phyloP scores from a whole-genome alignment of 352 stramenopile species.

The Pythium apleroticum region DNA sequence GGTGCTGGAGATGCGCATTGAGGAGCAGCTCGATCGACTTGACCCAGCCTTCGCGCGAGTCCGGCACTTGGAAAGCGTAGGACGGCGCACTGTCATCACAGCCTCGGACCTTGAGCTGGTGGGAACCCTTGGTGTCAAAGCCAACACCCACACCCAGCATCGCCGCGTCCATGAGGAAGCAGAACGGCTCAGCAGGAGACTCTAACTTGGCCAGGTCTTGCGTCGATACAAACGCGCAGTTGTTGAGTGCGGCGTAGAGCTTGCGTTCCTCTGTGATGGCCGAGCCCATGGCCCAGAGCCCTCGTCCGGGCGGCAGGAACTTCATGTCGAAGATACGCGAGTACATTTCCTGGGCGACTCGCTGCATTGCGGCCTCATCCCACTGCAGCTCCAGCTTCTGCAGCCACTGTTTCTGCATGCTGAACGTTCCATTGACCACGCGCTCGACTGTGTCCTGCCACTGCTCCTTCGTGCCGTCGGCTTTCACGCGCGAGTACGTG shows the following conservation, averaged over 20 bases:
- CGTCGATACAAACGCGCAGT: constrained; percentile 93
- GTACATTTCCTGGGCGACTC: constrained; percentile 89
- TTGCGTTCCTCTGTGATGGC: constrained; percentile 84
- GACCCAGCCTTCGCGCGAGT: constrained; percentile 88
- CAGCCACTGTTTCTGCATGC: constrained; percentile 91
- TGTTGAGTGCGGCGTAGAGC: constrained; percentile 91
- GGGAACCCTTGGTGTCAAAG: constrained; percentile 92
- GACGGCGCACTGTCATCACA: constrained; percentile 22
- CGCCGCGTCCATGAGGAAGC: constrained; percentile 94
- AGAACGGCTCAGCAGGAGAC: constrained; percentile 84
- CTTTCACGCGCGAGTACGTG: constrained; percentile 89
- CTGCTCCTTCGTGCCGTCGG: constrained; percentile 76
- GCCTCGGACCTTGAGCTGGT: constrained; percentile 48
- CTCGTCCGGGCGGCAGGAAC: constrained; percentile 90
- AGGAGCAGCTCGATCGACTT: constrained; percentile 80
- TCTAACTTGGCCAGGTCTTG: constrained; percentile 54
- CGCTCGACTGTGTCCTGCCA: constrained; percentile 92
- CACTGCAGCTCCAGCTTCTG: constrained; percentile 50
- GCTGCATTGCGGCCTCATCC: constrained; percentile 56
- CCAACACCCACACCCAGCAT: constrained; percentile 94
- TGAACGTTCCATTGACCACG: constrained; percentile 94
- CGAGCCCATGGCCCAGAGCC: constrained; percentile 94
- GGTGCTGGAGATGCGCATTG: constrained; percentile 79
- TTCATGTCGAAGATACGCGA: constrained; percentile 93
- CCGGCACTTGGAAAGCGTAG: constrained; percentile 41